Evolutionary conservation across 495 filamentous ascomycete species (phyloP).

Genomic region (Elaphomyces granulatus): DNA sequence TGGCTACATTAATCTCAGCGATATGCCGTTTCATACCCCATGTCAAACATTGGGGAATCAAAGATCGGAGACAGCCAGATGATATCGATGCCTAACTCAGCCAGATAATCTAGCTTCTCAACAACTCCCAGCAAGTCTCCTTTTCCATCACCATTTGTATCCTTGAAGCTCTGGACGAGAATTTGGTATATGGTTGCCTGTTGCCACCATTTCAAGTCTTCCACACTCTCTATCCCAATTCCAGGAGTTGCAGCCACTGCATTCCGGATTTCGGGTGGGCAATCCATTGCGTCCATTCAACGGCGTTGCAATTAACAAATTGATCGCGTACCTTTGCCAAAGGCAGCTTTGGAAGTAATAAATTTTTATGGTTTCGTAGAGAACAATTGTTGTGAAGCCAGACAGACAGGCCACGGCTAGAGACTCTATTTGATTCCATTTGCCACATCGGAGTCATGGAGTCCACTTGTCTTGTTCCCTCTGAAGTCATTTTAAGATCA

Average conservation of each 20-base stretch:
- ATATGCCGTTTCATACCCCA: conserved; percentile 21
- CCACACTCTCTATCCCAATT: too few species aligned
- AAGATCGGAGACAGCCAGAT: conserved; percentile 47
- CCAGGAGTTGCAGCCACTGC: not conserved
- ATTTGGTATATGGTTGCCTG: conserved; percentile 27
- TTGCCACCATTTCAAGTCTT: conserved; percentile 14
- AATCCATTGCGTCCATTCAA: too few species aligned
- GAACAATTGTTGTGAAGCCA: too few species aligned
- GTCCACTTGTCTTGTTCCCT: too few species aligned
- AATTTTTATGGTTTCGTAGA: too few species aligned
- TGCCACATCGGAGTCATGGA: too few species aligned
- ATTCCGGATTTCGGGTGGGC: not conserved
- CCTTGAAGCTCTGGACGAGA: conserved; percentile 42
- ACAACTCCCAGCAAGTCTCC: conserved; percentile 43
- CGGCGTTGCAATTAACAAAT: too few species aligned
- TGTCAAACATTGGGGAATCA: conserved; percentile 33
- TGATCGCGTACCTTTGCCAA: too few species aligned
- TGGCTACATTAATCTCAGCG: not conserved
- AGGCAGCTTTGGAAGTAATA: too few species aligned
- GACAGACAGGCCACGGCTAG: too few species aligned
- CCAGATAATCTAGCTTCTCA: conserved; percentile 37
- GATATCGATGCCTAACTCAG: conserved; percentile 38
- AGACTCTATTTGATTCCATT: too few species aligned
- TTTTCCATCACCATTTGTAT: conserved; percentile 40
- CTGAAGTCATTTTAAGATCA: too few species aligned